A percentile compares a stretch with the other conserved stretches of the same genome.
Conservation (phyloP, 148 eudicot species). For the Rhododendron vialii region DNA sequence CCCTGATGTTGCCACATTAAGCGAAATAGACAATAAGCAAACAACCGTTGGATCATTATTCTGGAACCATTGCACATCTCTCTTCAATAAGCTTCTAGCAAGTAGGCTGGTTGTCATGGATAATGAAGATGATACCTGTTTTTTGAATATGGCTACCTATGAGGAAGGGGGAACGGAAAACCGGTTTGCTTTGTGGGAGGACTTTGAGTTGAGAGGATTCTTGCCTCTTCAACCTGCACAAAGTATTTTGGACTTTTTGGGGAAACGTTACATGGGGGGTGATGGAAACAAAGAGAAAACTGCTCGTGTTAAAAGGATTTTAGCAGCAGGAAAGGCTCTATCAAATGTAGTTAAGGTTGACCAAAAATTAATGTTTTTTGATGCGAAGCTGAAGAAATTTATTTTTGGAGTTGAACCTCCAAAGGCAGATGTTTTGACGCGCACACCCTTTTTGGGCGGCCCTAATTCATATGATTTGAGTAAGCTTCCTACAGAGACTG, state of each 20-base stretch:
- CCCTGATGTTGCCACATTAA: conserved; percentile 40
- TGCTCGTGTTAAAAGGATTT: conserved; percentile 46
- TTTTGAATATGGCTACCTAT: conserved; percentile 45
- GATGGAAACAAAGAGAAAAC: conserved; percentile 47
- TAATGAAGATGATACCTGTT: conserved; percentile 48
- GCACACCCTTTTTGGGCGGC: conserved; percentile 11
- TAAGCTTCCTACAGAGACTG: conserved; percentile 12
- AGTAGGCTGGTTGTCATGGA: conserved; percentile 24
- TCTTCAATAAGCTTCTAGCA: conserved; percentile 46
- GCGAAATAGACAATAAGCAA: conserved; percentile 29
- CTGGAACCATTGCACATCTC: conserved; percentile 45
- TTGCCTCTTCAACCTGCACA: conserved; percentile 57
- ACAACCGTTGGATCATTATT: conserved; percentile 30
- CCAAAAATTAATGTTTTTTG: conserved; percentile 35
- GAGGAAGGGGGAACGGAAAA: conserved; percentile 49
- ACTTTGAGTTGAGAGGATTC: conserved; percentile 60
- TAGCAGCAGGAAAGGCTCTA: conserved; percentile 51
- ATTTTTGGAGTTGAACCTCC: conserved; percentile 34
- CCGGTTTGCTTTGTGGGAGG: conserved; percentile 49
- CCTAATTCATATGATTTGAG: conserved; percentile 12
- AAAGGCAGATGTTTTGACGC: conserved; percentile 18
- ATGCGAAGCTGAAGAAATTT: conserved; percentile 38
- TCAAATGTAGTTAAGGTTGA: conserved; percentile 40
- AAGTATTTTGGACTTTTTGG: conserved; percentile 42
- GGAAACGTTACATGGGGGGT: conserved; percentile 33